Base-by-base conservation (phyloP, 495 filamentous ascomycete species). In the Aspergillus panamensis region DNA sequence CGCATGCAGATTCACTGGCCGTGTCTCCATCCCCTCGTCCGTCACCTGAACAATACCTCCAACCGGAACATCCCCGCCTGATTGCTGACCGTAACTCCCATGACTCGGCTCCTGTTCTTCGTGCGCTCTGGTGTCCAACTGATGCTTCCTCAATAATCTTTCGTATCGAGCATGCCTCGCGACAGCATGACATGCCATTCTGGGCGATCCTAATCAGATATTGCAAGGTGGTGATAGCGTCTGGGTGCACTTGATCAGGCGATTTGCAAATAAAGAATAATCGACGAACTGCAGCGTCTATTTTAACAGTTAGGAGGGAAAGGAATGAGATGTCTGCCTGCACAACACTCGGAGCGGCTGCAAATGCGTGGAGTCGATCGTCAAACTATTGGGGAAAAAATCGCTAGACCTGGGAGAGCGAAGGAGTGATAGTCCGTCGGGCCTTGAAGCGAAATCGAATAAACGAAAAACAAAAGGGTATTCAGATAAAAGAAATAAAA, bases 121-220 rank as follows among this genome's bases (percentile, higher is more conserved):
- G 19, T 45, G n/a, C 3, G 16, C n/a, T 32, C 16, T 52, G 9
- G 50, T 48, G 3, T 66, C 66, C 16, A 51, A 37, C 17, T 48
- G 59, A 37, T 57, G 55, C 40, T 51, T 62, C 51, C 51, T 51
- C 51, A 61, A 51, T 21, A 53, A 49, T 39, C 63, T 56, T 51
- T 55, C 61, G n/a, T 60, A 54, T 25, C 64, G 66, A 31, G 58
- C 43, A 55, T 67, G 64, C 48, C 53, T 58, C 3, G 47, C 20
- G 9, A 47, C 43, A 43, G 61, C 64, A 65, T 62, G 62, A 58
- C 61, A 59, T 59, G 60, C 57, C 67, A 69, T 69, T 33, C 52
- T 66, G 61, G 29, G 49, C 16, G 19, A 56, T n/a, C 43, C 42
- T 10, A 17, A 17, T 31, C n/a, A 16, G 12, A 9, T 13, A 10